Evolutionary conservation across 495 filamentous ascomycete genomes (phyloP).

Genomic region (Margaritispora aquatica): DNA sequence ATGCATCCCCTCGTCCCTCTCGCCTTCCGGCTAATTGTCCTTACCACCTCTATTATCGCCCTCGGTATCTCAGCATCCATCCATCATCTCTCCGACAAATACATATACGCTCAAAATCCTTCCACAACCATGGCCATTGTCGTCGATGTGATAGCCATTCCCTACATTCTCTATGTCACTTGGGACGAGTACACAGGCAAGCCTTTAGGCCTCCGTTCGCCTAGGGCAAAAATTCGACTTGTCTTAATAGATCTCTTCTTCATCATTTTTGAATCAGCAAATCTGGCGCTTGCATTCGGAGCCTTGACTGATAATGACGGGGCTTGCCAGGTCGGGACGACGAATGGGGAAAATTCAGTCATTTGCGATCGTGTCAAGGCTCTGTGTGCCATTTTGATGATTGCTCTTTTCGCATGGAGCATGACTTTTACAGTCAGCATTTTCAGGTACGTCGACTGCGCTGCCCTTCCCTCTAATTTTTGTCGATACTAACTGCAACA

Average conservation of each 20-base stretch:
- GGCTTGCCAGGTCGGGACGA: constrained; percentile 43
- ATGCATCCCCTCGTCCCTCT: constrained; percentile 82
- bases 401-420: constrained; percentile 84
- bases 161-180: constrained; percentile 88
- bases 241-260: constrained; percentile 90
- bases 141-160: constrained; percentile 80
- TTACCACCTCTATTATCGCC: constrained; percentile 73
- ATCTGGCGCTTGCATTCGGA: constrained; percentile 83
- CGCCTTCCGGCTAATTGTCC: constrained; percentile 73
- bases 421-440: constrained; percentile 85
- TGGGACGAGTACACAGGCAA: constrained; percentile 95
- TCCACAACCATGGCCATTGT: constrained; percentile 86
- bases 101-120: constrained; percentile 37
- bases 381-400: constrained; percentile 70
- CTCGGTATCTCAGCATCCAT: constrained; percentile 76
- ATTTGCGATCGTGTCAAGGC: constrained; percentile 71
- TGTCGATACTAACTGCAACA: constrained; percentile 26
- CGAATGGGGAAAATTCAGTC: constrained; percentile 30
- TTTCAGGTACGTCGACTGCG: no score
- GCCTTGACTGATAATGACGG: constrained; percentile 67
- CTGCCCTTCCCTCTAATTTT: no score
- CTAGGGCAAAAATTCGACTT: constrained; percentile 77
- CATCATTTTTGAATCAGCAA: constrained; percentile 92
- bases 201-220: constrained; percentile 77
- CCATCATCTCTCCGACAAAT: constrained; percentile 49